Base-by-base conservation (phyloP, 2,329 filamentous ascomycete species). In the Plenodomus biglobosus region DNA sequence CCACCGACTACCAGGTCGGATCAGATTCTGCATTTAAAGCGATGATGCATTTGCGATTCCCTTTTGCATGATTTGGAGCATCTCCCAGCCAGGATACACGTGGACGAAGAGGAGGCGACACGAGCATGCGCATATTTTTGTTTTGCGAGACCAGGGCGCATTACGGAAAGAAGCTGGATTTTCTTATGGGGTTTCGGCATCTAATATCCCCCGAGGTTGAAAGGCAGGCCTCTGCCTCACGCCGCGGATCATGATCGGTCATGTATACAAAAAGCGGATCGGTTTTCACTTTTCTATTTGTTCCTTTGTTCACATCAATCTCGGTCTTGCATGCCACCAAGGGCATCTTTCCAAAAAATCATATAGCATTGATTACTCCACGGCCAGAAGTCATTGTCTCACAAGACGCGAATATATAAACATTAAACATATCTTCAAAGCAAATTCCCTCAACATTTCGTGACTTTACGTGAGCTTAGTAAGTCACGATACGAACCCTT, bases 1-100 rank as follows among this genome's bases (percentile, higher is more conserved):
- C 48, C 53, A 56, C 55, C 57, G 57, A 58, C 50, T 59, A 46
- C 43, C 42, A 50, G 44, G 43, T 41, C 59, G 46, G 50, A 50
- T 47, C 39, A 45, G 48, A 58, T 61, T 49, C 56, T 65, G 67
- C 66, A 67, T 69, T 62, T 65, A 59, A 55, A 66, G 62, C 66
- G 66, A 57, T 62, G 58, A 50, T 55, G 62, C 63, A 61, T 68
- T 48, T 52, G 53, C 53, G 42, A 51, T 57, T 58, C 49, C 50
- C 48, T 58, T 53, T 64, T 62, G 61, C 59, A 62, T 61, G 58
- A 35, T 51, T 42, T 53, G 47, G 50, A 55, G 55, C 54, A 59
- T 57, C 43, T 55, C 39, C 47, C 46, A 35, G 53, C 43, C 52
- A 48, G 52, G 50, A 55, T 58, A 48, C 46, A 48, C 46, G 49